Base-by-base conservation (phyloP, 768 basidiomycete genomes). In the Pholiota molesta region DNA sequence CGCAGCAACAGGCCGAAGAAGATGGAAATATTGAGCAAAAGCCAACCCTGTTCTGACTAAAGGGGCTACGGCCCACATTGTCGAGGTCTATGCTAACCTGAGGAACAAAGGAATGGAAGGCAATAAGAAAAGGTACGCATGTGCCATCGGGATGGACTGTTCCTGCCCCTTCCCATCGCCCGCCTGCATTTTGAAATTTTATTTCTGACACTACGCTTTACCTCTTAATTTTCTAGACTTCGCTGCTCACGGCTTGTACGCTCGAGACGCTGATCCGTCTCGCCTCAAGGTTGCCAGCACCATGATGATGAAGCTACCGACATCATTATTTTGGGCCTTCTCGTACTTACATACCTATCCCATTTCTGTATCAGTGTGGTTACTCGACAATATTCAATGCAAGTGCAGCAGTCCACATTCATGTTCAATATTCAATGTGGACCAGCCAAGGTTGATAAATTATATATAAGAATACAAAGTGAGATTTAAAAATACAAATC, bases 251-350 rank as follows among this genome's bases (percentile, higher is more conserved):
- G 2, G 97, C 97, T 19, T 96, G 97, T 84, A 97, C 97, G 3
- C 87, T 99, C 62, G 97, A 99, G 76, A 99, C 97, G 0, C 84
- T 99, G 52, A 99, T 99, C 74, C 97, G 97, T 81, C 85, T 99
- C 9, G 88, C 97, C 5, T n/a, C n/a, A n/a, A n/a, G n/a, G n/a
- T n/a, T n/a, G n/a, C n/a, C n/a, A n/a, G n/a, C n/a, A n/a, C n/a
- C n/a, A n/a, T n/a, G n/a, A n/a, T n/a, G n/a, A n/a, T n/a, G n/a
- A n/a, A n/a, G n/a, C n/a, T n/a, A n/a, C n/a, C n/a, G n/a, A n/a
- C n/a, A n/a, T n/a, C n/a, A n/a, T n/a, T n/a, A n/a, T n/a, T n/a
- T n/a, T n/a, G n/a, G n/a, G n/a, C n/a, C n/a, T n/a, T n/a, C n/a
- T n/a, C n/a, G n/a, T n/a, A n/a, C n/a, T n/a, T n/a, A n/a, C n/a